Evolutionary conservation across 2,329 filamentous ascomycete species (phyloP).

Genomic region (Hypoxylon sp.): DNA sequence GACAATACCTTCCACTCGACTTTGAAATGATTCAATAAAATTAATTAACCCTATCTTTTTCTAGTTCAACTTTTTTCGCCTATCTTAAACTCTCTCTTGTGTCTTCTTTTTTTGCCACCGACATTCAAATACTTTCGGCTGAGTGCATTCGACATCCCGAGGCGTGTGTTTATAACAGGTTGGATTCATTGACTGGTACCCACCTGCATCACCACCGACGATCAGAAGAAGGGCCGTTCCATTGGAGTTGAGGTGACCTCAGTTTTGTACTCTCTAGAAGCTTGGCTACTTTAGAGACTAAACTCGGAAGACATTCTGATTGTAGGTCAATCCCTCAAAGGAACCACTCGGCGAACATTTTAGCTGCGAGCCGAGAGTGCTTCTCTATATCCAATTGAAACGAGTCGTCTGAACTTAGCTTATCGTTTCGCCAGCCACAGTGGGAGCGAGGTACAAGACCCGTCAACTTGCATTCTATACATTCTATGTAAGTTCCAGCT

Average conservation of each 20-base stretch:
- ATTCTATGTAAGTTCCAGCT: constrained; percentile 38
- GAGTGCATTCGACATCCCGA: constrained; percentile 27
- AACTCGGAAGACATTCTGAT: constrained; percentile 21
- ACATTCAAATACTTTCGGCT: too few relatives aligned
- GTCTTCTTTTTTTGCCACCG: too few relatives aligned
- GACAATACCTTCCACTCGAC: constrained; percentile 21
- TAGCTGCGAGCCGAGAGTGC: constrained; percentile 25
- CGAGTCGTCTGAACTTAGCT: constrained; percentile 13
- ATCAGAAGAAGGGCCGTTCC: constrained; percentile 15
- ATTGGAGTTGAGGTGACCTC: constrained; percentile 11
- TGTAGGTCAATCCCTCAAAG: constrained; percentile 25
- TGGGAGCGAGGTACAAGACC: constrained; percentile 15
- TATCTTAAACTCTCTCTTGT: too few relatives aligned
- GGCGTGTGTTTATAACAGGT: constrained; percentile 27
- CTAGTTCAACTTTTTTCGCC: too few relatives aligned
- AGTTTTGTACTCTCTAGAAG: constrained; percentile 3
- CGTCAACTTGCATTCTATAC: constrained; percentile 13
- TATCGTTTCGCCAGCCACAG: constrained; percentile 25
- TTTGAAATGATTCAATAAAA: not conserved
- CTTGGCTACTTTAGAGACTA: constrained; percentile 18
- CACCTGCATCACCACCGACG: constrained; percentile 36
- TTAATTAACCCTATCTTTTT: constrained; percentile 12
- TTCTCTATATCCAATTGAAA: constrained; percentile 30
- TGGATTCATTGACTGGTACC: constrained; percentile 26
- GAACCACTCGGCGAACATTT: constrained; percentile 15